A percentile compares a stretch with the other conserved stretches of the same genome.
Conservation (phyloP, 495 filamentous ascomycete genomes). For the Pyronema domesticum region DNA sequence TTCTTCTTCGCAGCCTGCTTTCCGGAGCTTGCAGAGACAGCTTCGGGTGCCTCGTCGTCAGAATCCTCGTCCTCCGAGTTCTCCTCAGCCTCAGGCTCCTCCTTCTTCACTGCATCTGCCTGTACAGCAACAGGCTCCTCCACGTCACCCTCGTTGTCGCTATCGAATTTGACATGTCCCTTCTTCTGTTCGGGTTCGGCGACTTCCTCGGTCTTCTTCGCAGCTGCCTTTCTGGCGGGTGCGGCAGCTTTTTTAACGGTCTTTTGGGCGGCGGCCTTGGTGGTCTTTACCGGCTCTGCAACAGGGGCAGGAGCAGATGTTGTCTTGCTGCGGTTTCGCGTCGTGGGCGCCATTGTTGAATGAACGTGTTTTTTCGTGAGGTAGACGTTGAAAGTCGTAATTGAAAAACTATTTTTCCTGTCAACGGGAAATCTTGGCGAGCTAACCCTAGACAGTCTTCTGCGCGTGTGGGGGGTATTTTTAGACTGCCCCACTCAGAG, state of each 20-base stretch:
- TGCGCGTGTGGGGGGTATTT: no score
- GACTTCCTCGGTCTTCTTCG: background rate
- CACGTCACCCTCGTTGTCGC: slow-evolving; percentile 6
- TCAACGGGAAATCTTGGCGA: no score
- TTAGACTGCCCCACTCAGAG: no score
- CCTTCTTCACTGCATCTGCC: background rate
- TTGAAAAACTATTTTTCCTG: no score
- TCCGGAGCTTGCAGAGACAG: slow-evolving; percentile 12
- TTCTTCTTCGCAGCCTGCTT: slow-evolving; percentile 9
- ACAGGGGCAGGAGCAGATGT: no score
- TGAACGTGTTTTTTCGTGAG: no score
- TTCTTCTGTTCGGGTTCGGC: background rate
- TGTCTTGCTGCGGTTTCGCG: no score
- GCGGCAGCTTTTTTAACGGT: background rate
- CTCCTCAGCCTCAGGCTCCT: background rate
- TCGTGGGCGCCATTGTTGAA: no score
- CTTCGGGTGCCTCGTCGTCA: slow-evolving; percentile 22
- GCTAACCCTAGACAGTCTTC: no score
- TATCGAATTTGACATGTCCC: slow-evolving; percentile 5
- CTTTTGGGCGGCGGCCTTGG: background rate
- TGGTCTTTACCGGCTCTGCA: no score
- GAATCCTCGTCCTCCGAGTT: slow-evolving; percentile 11
- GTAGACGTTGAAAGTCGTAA: no score
- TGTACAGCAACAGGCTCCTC: background rate
- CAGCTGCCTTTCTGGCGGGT: background rate